A percentile compares a stretch with the other conserved stretches of the same genome.
These are phyloP conservation scores for Colletotrichum tamarilloi DNA, from an alignment of 2,329 filamentous ascomycete genomes.

Conservation along the genomic window DNA sequence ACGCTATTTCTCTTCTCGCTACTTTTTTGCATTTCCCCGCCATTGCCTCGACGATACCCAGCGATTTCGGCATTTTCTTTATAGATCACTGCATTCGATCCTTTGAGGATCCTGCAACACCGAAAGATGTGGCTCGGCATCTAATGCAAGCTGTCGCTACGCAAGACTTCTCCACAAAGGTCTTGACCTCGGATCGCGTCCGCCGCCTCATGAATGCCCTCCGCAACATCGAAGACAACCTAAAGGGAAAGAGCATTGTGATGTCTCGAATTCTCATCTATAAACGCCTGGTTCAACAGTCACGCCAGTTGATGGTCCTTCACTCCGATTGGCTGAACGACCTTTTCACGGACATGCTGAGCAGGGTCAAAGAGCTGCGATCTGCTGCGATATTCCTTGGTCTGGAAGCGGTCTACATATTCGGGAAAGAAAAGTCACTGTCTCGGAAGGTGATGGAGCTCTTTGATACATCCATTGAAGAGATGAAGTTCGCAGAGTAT, in stretches of 20 bases:
- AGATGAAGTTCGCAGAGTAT: conserved; percentile 74
- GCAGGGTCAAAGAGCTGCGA: conserved; percentile 80
- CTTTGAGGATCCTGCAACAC: conserved; percentile 73
- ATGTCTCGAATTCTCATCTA: conserved; percentile 84
- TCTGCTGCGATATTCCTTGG: conserved; percentile 80
- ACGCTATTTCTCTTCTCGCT: conserved; percentile 81
- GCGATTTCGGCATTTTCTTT: conserved; percentile 83
- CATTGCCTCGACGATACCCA: conserved; percentile 76
- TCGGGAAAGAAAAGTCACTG: conserved; percentile 77
- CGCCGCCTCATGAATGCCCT: conserved; percentile 77
- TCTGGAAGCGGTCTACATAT: conserved; percentile 73
- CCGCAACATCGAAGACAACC: conserved; percentile 76
- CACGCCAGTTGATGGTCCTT: conserved; percentile 74
- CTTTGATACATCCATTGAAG: conserved; percentile 67
- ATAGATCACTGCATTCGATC: conserved; percentile 83
- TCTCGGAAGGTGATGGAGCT: conserved; percentile 75
- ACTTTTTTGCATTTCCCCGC: conserved; percentile 80
- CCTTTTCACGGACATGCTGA: conserved; percentile 84
- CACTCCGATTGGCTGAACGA: conserved; percentile 85
- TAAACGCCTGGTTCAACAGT: conserved; percentile 78
- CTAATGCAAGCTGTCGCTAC: conserved; percentile 84
- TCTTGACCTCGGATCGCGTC: conserved; percentile 79
- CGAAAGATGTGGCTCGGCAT: conserved; percentile 83
- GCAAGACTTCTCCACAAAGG: conserved; percentile 80
- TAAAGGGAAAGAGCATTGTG: conserved; percentile 84